Evolutionary conservation across 768 basidiomycete species (phyloP).

Genomic region (Asterophora lycoperdoides): DNA sequence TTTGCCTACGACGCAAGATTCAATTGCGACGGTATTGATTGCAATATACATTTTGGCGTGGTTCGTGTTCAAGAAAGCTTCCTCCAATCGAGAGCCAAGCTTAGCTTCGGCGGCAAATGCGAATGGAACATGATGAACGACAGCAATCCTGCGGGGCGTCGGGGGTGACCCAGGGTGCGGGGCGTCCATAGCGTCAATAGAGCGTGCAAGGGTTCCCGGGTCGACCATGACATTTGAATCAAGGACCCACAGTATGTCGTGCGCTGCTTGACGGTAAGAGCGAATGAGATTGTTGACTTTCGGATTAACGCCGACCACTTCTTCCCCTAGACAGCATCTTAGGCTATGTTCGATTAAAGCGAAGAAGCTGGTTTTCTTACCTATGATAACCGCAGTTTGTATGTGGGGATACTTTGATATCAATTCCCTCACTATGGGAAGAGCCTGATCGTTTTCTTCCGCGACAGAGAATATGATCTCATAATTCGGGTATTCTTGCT

Average conservation of each 20-base stretch:
- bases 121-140: slow-evolving; percentile 96
- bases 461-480: slow-evolving; percentile 92
- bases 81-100: slow-evolving; percentile 83
- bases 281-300: slow-evolving; percentile 96
- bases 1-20: slow-evolving; percentile 97
- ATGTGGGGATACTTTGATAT: slow-evolving; percentile 75
- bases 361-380: slow-evolving; percentile 36
- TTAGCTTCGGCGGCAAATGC: slow-evolving; percentile 66
- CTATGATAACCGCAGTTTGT: slow-evolving; percentile 68
- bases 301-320: slow-evolving; percentile 86
- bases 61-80: slow-evolving; percentile 93
- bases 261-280: slow-evolving; percentile 71
- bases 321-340: slow-evolving; percentile 53
- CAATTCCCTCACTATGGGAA: slow-evolving; percentile 76
- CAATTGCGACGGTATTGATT: slow-evolving; percentile 82
- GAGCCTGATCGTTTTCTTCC: slow-evolving; percentile 82
- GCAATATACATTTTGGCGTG: slow-evolving; percentile 98
- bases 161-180: slow-evolving; percentile 28
- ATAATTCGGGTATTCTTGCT: slow-evolving; percentile 86
- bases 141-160: slow-evolving; percentile 51
- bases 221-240: slow-evolving; percentile 90
- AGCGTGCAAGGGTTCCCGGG: slow-evolving; percentile 74
- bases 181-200: slow-evolving; percentile 69
- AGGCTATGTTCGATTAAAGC: neutral
- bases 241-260: slow-evolving; percentile 94